Evolutionary conservation across 2,329 filamentous ascomycete species (phyloP).

Genomic region (Passalora sequoiae): DNA sequence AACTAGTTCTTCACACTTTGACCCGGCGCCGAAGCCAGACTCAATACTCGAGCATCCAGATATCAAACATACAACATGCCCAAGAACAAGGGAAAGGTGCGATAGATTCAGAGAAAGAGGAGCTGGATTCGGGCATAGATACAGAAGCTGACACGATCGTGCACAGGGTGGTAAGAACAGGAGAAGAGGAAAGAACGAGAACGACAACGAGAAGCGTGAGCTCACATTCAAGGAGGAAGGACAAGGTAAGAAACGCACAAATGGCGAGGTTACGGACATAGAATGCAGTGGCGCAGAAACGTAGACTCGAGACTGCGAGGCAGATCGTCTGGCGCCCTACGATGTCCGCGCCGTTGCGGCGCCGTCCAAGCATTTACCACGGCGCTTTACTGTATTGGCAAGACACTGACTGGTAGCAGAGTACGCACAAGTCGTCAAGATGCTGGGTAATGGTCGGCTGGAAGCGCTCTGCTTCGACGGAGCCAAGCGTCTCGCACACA

Average conservation of each 20-base stretch:
- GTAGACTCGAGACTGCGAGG: too few relatives aligned
- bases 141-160: constrained; percentile 39
- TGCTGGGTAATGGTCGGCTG: constrained; percentile 91
- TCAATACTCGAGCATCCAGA: too few relatives aligned
- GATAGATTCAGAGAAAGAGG: constrained; percentile 23
- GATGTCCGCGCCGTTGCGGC: too few relatives aligned
- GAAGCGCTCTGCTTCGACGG: constrained; percentile 96
- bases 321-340: too few relatives aligned
- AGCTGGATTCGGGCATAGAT: constrained; percentile 1
- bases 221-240: constrained; percentile 98
- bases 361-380: too few relatives aligned
- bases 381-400: too few relatives aligned
- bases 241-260: constrained; percentile 62
- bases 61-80: constrained; percentile 68
- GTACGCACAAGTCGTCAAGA: constrained; percentile 86
- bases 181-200: constrained; percentile 78
- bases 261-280: too few relatives aligned
- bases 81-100: constrained; percentile 99
- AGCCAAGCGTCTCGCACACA: constrained; percentile 75
- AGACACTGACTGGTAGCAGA: too few relatives aligned
- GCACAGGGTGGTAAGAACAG: constrained; percentile 86
- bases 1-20: too few relatives aligned
- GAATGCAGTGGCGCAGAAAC: too few relatives aligned
- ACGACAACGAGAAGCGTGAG: constrained; percentile 98
- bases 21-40: too few relatives aligned